These are phyloP conservation scores for Botrytis porri DNA, from an alignment of 2,329 filamentous ascomycete species.

Conservation along the genomic window DNA sequence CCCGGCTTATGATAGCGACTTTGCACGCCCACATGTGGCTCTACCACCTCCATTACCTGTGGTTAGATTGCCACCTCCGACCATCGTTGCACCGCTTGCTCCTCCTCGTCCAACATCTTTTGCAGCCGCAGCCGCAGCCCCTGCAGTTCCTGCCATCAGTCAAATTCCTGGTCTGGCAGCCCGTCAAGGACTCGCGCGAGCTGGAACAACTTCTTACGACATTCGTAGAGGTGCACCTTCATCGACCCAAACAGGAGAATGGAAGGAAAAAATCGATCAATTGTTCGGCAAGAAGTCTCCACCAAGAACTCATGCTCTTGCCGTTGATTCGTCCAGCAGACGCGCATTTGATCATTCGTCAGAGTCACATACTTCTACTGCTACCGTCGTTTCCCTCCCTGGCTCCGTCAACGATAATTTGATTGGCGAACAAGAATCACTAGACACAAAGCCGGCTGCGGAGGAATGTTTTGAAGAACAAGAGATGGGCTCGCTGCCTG, in stretches of 20 bases:
- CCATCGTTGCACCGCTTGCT: conserved; percentile 43
- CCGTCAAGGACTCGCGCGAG: conserved; percentile 41
- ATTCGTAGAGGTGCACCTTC: conserved; percentile 37
- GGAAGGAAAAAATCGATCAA: conserved; percentile 83
- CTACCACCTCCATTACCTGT: conserved; percentile 69
- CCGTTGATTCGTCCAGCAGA: conserved; percentile 66
- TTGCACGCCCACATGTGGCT: conserved; percentile 62
- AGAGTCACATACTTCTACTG: conserved; percentile 47
- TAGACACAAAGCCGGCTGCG: conserved; percentile 65
- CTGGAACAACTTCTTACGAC: conserved; percentile 42
- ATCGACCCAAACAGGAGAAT: conserved; percentile 45
- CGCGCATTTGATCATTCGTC: conserved; percentile 59
- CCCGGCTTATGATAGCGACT: conserved; percentile 68
- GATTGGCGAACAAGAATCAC: conserved; percentile 44
- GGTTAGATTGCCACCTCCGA: conserved; percentile 68
- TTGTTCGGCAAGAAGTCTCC: conserved; percentile 60
- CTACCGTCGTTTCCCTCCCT: conserved; percentile 73
- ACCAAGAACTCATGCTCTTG: conserved; percentile 57
- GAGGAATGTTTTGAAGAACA: conserved; percentile 80
- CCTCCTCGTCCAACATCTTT: conserved; percentile 47
- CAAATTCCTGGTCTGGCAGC: conserved; percentile 23
- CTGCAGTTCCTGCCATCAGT: conserved; percentile 24
- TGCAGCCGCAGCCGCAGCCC: conserved; percentile 42
- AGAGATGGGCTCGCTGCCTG: conserved; percentile 74
- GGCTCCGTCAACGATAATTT: conserved; percentile 26